Evolutionary conservation across 2,329 filamentous ascomycete genomes (phyloP), one percentile per base, ranked within the genome.

Genomic region (Curvularia verruculosa): DNA sequence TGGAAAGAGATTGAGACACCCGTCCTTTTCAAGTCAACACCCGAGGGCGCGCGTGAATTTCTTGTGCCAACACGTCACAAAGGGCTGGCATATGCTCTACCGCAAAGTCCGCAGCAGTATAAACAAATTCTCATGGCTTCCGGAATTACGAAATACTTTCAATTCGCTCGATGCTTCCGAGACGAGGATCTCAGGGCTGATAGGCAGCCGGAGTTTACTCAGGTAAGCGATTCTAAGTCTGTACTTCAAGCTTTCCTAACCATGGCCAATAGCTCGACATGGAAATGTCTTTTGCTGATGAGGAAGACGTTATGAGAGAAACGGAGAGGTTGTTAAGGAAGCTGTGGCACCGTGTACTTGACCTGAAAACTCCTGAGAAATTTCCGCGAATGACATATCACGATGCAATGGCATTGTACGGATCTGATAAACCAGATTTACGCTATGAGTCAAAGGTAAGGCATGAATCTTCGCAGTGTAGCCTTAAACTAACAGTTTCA

Each of bases 61-160:
- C 77, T 99, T 5, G 94, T 99, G 4, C 95, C 95, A 0, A 96
- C 93, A 0, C 83, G 95, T 26, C 85, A 83, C 34, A 83, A 82
- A 1, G 92, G 91, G 0, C 80, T 87, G 58, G 92, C 91, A 3
- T 99, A 98, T 75, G 95, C 95, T 8, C 81, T 99, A 19, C 93
- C 93, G 0, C 96, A 99, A 75, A 98, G 94, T 64, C 95, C 95
- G 0, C 95, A 99, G 75, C 95, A 99, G 75, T 99, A 98, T 74
- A 99, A 99, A 79, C 95, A 99, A 79, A 91, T 97, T 1, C 84
- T 99, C 40, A 98, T 99, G 92, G 91, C 92, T 0, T 90, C 90
- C 59, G 94, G 94, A 0, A 84, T 97, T 10, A 79, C 83, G 1
- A 86, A 84, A 39, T 99, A 99, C 74, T 96, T 89, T 76, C 95